Conservation (phyloP, 129 eudicot genomes). For the Dittrichia graveolens region DNA sequence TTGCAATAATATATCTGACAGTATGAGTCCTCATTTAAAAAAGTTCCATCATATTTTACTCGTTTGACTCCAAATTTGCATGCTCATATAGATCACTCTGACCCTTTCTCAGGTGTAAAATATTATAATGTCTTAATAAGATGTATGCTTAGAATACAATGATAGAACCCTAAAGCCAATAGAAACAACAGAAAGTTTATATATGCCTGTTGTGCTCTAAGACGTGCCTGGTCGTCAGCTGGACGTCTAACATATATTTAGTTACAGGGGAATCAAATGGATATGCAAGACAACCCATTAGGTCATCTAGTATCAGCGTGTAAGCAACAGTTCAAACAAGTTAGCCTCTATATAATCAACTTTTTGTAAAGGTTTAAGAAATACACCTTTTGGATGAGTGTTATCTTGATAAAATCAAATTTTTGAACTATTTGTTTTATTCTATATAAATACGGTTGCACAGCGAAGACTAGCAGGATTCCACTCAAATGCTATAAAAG, state of each 20-base stretch:
- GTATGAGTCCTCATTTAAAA: background rate
- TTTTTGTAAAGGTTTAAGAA: background rate
- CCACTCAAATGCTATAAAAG: background rate
- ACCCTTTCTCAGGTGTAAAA: constrained; percentile 11
- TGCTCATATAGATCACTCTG: background rate
- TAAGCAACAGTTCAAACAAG: background rate
- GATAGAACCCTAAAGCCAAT: background rate
- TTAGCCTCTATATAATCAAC: background rate
- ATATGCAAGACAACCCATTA: background rate
- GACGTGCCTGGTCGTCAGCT: background rate
- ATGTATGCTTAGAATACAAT: background rate
- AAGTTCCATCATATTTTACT: background rate
- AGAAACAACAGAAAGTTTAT: background rate
- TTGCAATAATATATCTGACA: background rate
- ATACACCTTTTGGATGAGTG: background rate
- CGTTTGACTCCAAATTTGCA: background rate
- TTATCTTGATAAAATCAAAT: background rate
- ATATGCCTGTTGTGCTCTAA: background rate
- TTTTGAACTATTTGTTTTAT: background rate
- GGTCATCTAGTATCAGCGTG: background rate
- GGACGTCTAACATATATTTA: too few species aligned
- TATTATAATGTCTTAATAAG: constrained; percentile 1
- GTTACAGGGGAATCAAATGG: background rate
- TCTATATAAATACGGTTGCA: background rate
- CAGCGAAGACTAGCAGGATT: background rate